Evolutionary conservation across 345 rosid species (phyloP), one percentile per base, ranked within the genome.

Genomic region (Citrus sinensis): DNA sequence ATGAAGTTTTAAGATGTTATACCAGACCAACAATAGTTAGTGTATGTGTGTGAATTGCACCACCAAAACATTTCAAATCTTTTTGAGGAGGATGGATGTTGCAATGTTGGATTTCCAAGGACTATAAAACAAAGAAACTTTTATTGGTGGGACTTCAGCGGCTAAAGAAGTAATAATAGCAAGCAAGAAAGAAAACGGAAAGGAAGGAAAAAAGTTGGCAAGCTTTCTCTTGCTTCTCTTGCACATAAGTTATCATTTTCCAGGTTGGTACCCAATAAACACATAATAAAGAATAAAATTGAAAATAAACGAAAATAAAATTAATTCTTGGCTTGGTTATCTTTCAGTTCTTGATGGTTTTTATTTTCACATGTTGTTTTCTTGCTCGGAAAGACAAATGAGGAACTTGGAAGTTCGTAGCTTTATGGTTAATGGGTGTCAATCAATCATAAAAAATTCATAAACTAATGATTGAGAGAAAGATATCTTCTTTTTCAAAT

Each of bases 391-490:
- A 62, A 75, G 78, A 63, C 68, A 67, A 70, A 79, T 59, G 24
- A 80, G 64, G 34, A 68, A 64, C 83, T 73, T 77, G 73, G 76
- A 83, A 76, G 71, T 71, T 82, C 27, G 64, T 32, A 77, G 70
- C 84, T 84, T 79, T 89, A 76, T 85, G 71, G 65, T 78, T 85
- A 85, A 84, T 86, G 95, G 92, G 83, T 82, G 89, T 87, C 90
- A 29, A 81, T 87, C 93, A 88, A 83, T 86, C 90, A 90, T 81
- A 76, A 78, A 85, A 78, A 89, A 85, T 87, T 81, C 85, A 85
- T 74, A 86, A 87, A 87, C 81, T 85, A 87, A 89, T 90, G 90
- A 88, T 89, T 89, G 89, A 79, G 30, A 56, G 59, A 75, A 76
- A 72, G 80, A 85, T 77, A 16, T 82, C 83, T 82, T 83, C 80